These are phyloP conservation scores for Lophium mytilinum DNA, from an alignment of 495 filamentous ascomycete species.

Conservation along the genomic window DNA sequence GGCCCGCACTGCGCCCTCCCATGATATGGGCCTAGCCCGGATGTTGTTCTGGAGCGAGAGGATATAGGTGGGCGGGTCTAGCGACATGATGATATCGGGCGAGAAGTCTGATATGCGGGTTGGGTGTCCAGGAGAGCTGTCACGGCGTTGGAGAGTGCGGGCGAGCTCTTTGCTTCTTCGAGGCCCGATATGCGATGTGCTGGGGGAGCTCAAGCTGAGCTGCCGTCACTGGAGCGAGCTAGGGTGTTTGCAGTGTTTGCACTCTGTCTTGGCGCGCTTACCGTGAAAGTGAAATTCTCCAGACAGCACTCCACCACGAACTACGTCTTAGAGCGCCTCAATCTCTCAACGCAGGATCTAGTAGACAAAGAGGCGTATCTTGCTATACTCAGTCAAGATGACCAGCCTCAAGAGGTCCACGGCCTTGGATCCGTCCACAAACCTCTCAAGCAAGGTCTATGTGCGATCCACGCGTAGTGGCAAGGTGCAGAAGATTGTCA, in stretches of 20 bases:
- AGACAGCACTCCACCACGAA: neutral
- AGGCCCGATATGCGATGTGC: neutral
- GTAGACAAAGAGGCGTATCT: too few species aligned
- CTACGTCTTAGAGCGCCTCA: neutral
- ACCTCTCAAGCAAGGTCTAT: slow-evolving; percentile 86
- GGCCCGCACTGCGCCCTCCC: slow-evolving; percentile 93
- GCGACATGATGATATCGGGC: slow-evolving; percentile 54
- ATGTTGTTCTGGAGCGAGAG: slow-evolving; percentile 91
- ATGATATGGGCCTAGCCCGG: slow-evolving; percentile 85
- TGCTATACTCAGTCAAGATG: slow-evolving; percentile 45
- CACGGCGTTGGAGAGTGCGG: neutral
- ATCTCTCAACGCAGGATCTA: too few species aligned
- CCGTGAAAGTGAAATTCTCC: too few species aligned
- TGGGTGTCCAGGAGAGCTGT: neutral
- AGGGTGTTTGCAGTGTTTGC: neutral
- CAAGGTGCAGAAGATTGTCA: slow-evolving; percentile 97
- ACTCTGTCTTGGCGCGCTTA: slow-evolving; percentile 8
- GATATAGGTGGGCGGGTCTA: slow-evolving; percentile 86
- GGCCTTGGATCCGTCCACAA: slow-evolving; percentile 60
- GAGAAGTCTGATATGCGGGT: neutral
- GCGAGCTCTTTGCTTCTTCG: slow-evolving; percentile 2
- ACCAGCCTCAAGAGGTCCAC: slow-evolving; percentile 77
- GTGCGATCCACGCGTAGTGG: slow-evolving; percentile 86
- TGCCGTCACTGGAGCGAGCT: neutral
- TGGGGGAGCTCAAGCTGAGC: too few species aligned